Conservation (phyloP, 768 basidiomycete species). For the Tremella mesenterica region DNA sequence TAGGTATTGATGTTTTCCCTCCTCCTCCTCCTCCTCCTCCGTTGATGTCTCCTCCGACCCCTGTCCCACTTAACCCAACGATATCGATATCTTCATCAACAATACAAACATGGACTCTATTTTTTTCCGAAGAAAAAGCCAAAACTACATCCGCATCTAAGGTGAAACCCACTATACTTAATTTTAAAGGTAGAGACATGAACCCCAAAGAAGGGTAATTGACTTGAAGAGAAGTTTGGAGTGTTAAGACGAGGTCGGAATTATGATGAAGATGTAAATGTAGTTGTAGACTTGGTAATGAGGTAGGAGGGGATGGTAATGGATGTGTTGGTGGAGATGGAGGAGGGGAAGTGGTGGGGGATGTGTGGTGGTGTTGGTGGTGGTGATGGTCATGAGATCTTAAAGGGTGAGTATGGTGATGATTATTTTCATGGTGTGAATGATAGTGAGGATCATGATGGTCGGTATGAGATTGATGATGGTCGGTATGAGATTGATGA, state of each 20-base stretch:
- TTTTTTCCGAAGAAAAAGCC: slow-evolving; percentile 77
- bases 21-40: not conserved
- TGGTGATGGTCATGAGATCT: not conserved
- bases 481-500: not conserved
- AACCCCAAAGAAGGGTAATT: slow-evolving; percentile 94
- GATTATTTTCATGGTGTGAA: not conserved
- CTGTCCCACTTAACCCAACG: slow-evolving; percentile 36
- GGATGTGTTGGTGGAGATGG: slow-evolving; percentile 24
- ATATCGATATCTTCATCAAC: slow-evolving; percentile 55
- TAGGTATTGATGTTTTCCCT: slow-evolving; percentile 7
- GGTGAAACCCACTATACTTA: slow-evolving; percentile 79
- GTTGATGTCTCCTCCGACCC: not conserved
- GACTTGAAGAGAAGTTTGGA: slow-evolving; percentile 86
- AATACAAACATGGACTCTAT: slow-evolving; percentile 77
- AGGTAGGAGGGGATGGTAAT: slow-evolving; percentile 19
- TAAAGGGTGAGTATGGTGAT: not conserved
- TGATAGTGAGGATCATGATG: not conserved
- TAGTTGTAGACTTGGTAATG: slow-evolving; percentile 64
- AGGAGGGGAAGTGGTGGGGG: slow-evolving; percentile 15
- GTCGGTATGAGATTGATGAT: not conserved
- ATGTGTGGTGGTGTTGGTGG: not conserved
- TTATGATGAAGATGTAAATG: slow-evolving; percentile 79
- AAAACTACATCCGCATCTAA: slow-evolving; percentile 81
- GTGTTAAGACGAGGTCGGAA: slow-evolving; percentile 75
- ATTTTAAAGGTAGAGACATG: slow-evolving; percentile 92